Conservation (phyloP, 768 basidiomycete genomes). For the Rubroboletus pulcherrimus region DNA sequence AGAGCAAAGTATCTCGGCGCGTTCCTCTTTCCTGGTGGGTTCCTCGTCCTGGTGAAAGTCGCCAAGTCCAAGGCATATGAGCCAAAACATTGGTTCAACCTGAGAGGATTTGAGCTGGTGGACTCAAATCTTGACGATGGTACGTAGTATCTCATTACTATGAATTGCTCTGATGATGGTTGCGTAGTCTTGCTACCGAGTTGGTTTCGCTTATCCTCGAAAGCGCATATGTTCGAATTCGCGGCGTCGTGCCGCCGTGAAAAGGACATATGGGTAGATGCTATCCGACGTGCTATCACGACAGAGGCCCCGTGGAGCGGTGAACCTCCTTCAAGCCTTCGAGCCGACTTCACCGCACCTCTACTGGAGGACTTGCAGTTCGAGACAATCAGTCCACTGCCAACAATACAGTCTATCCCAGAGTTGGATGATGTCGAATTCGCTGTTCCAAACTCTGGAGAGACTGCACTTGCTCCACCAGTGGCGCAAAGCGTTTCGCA, state of each 20-base stretch:
- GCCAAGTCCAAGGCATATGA: constrained; percentile 79
- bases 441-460: constrained; percentile 4
- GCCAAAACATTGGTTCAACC: constrained; percentile 82
- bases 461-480: not conserved
- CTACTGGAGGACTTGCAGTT: constrained; percentile 37
- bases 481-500: constrained; percentile 6
- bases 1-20: constrained; percentile 86
- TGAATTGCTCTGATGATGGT: constrained; percentile 4
- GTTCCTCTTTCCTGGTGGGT: constrained; percentile 85
- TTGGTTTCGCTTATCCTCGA: constrained; percentile 69
- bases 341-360: constrained; percentile 39
- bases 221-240: constrained; percentile 77
- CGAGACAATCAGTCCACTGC: constrained; percentile 40
- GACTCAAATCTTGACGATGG: constrained; percentile 73
- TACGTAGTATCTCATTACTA: constrained; percentile 40
- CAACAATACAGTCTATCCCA: constrained; percentile 57
- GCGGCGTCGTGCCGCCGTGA: constrained; percentile 82
- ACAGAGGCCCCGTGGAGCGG: constrained; percentile 46
- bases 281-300: constrained; percentile 52
- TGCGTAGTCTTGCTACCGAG: constrained; percentile 70
- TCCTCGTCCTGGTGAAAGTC: constrained; percentile 84
- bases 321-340: constrained; percentile 64
- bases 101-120: constrained; percentile 66
- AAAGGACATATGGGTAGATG: constrained; percentile 81
- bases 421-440: constrained; percentile 34